Evolutionary conservation across 2,329 filamentous ascomycete species (phyloP).

Genomic region (Fusarium verticillioides): DNA sequence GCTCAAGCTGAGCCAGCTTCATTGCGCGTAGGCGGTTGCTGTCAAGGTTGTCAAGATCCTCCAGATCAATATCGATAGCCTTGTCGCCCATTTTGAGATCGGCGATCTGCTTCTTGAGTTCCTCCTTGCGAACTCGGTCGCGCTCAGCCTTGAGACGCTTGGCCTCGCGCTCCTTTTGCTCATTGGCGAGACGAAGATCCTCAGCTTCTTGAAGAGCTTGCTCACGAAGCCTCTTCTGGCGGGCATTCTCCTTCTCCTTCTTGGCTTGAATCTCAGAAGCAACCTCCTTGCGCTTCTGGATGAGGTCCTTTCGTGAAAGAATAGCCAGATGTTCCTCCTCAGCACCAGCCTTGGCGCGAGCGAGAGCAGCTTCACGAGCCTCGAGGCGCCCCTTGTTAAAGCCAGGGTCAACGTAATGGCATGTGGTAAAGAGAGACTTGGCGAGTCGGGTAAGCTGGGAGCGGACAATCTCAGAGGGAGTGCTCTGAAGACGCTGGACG

Average conservation of each 20-base stretch:
- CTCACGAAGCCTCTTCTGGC: slow-evolving; percentile 85
- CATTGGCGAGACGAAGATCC: slow-evolving; percentile 86
- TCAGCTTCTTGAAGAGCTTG: slow-evolving; percentile 92
- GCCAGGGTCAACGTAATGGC: slow-evolving; percentile 92
- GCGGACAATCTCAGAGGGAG: slow-evolving; percentile 95
- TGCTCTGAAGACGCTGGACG: slow-evolving; percentile 96
- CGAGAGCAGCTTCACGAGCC: slow-evolving; percentile 82
- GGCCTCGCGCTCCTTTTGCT: slow-evolving; percentile 90
- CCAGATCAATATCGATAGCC: slow-evolving; percentile 77
- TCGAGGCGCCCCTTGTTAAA: slow-evolving; percentile 85
- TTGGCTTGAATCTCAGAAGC: slow-evolving; percentile 88
- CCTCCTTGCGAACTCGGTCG: slow-evolving; percentile 89
- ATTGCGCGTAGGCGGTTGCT: slow-evolving; percentile 90
- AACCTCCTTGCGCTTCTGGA: slow-evolving; percentile 96
- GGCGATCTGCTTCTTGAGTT: slow-evolving; percentile 90
- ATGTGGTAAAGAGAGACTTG: slow-evolving; percentile 90
- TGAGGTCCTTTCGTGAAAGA: slow-evolving; percentile 86
- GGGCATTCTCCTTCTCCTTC: slow-evolving; percentile 92
- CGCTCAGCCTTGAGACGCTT: slow-evolving; percentile 88
- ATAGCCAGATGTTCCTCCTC: slow-evolving; percentile 90
- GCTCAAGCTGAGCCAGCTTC: slow-evolving; percentile 95
- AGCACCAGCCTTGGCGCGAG: slow-evolving; percentile 86
- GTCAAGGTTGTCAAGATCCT: slow-evolving; percentile 87
- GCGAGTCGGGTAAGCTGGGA: slow-evolving; percentile 92
- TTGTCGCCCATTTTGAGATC: slow-evolving; percentile 92